Evolutionary conservation across 345 rosid genomes (phyloP), one percentile per base, ranked within the genome.

Genomic region (Nasturtium officinale): DNA sequence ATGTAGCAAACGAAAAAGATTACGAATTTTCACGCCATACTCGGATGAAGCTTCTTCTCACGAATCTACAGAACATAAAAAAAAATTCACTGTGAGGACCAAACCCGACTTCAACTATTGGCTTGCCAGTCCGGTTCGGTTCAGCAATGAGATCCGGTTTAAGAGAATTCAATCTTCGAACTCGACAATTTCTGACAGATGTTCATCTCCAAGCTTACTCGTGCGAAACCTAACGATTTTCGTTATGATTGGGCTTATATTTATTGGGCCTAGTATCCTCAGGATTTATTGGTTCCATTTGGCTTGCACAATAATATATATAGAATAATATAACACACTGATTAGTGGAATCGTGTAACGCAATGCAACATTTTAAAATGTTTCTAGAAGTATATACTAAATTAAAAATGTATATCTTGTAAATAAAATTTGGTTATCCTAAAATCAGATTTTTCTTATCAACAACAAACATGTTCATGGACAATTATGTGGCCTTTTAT

Each of bases 381-480:
- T 55, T 52, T 23, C 6, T 3, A 54, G 16, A 16, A 2, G 15
- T 15, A n/a, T n/a, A n/a, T n/a, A 3, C 3, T 54, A 26, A 15
- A 15, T 3, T 29, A 30, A 30, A 16, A 2, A 28, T 46, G 47
- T 21, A 63, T 55, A 32, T 20, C 18, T 21, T 58, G 64, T 56
- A 35, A 65, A 18, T 1, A 74, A 58, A 28, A 51, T 40, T 18
- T 46, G 21, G 15, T 15, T 46, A 47, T 57, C 57, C 4, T 37
- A 54, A 67, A 65, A 37, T 29, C 9, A 3, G 58, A 76, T 76
- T 61, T 69, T 51, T 68, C 65, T 26, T 53, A 61, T 75, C 55
- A 61, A 68, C 69, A 61, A 33, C 69, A 69, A 61, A 68, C 74
- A 68, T 75, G 61, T 50, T 47, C 58, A 13, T 32, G 69, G 54